A percentile compares a stretch with the other conserved stretches of the same genome.
Evolutionary conservation across 805 yeast genomes (phyloP).

Genomic region (Torulaspora quercuum): DNA sequence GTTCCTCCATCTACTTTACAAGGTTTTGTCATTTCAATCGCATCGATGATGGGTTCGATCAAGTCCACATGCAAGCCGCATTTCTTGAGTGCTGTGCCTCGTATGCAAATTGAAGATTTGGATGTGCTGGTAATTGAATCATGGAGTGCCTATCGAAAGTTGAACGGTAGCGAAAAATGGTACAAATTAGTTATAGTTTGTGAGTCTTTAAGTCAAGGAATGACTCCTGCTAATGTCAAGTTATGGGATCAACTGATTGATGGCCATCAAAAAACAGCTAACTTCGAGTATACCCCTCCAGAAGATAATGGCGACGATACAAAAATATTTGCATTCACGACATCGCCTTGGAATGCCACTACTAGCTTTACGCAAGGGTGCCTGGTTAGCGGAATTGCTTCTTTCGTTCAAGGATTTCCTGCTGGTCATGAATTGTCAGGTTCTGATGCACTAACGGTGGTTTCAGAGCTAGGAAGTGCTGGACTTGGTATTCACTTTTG

Average conservation of each 20-base stretch:
- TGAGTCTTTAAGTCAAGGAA: conserved; percentile 8
- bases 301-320: conserved; percentile 37
- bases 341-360: conserved; percentile 25
- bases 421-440: conserved; percentile 37
- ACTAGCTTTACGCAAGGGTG: conserved; percentile 49
- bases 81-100: conserved; percentile 38
- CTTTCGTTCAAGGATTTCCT: conserved; percentile 41
- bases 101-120: conserved; percentile 24
- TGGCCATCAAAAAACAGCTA: conserved; percentile 15
- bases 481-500: conserved; percentile 41
- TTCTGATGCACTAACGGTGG: conserved; percentile 34
- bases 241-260: conserved; percentile 29
- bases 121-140: conserved; percentile 37
- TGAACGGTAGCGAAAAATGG: conserved; percentile 30
- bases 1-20: conserved; percentile 31
- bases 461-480: conserved; percentile 17
- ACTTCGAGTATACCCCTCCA: conserved; percentile 33
- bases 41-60: conserved; percentile 42
- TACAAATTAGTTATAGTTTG: conserved; percentile 37
- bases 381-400: conserved; percentile 51
- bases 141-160: conserved; percentile 22
- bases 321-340: conserved; percentile 34
- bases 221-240: conserved; percentile 14
- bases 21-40: conserved; percentile 41
- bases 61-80: conserved; percentile 41